Evolutionary conservation across 2,329 filamentous ascomycete genomes (phyloP).

Genomic region (Parafenestella ontariensis): DNA sequence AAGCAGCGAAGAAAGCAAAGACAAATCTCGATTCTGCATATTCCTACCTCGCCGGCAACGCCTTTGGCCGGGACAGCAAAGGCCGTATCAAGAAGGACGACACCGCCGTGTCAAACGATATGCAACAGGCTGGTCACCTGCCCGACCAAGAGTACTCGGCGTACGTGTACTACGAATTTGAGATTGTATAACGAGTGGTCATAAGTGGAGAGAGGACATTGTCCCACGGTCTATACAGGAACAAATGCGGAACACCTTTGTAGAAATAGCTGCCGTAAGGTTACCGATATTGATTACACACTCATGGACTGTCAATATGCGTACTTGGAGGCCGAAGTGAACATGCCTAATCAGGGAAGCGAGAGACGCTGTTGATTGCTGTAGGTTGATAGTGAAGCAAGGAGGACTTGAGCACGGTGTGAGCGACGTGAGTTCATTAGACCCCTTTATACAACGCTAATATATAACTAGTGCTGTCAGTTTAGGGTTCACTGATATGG

Average conservation of each 20-base stretch:
- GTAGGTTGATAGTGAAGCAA: background rate
- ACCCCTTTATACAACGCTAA: too few species aligned
- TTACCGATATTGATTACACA: background rate
- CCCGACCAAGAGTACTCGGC: conserved; percentile 89
- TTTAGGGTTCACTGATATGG: background rate
- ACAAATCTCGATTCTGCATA: conserved; percentile 76
- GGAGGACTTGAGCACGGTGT: background rate
- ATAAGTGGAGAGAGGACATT: background rate
- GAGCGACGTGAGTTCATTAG: too few species aligned
- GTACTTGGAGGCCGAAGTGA: background rate
- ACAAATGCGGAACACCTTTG: background rate
- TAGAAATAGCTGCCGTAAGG: background rate
- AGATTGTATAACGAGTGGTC: conserved; percentile 59
- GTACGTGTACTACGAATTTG: conserved; percentile 97
- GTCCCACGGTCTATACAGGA: background rate
- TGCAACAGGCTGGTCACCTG: conserved; percentile 75
- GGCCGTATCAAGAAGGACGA: conserved; percentile 92
- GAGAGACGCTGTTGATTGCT: background rate
- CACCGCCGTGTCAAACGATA: conserved; percentile 76
- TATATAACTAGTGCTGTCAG: too few species aligned
- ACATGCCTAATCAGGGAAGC: background rate
- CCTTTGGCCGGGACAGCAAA: conserved; percentile 91
- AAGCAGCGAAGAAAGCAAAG: conserved; percentile 76
- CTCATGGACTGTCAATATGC: too few species aligned
- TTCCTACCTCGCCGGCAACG: conserved; percentile 92